phyloP scores from a whole-genome alignment of 2,329 filamentous ascomycete species.

The Ciborinia camelliae region DNA sequence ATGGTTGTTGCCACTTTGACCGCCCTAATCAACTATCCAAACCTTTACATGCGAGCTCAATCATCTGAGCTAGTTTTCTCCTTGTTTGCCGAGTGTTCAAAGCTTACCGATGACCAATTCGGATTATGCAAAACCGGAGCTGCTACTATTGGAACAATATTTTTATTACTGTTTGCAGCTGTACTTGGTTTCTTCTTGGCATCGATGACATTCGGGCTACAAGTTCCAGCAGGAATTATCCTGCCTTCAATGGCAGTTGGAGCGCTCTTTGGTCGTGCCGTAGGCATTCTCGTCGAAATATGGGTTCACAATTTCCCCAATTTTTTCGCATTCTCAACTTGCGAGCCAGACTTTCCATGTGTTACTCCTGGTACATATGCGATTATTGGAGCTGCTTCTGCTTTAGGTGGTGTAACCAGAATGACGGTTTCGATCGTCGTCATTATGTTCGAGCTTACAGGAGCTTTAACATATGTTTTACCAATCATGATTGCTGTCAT shows the following conservation, averaged over 20 bases:
- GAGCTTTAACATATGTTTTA: slow-evolving; percentile 90
- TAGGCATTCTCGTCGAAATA: slow-evolving; percentile 86
- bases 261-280: slow-evolving; percentile 80
- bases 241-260: slow-evolving; percentile 95
- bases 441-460: slow-evolving; percentile 98
- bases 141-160: slow-evolving; percentile 76
- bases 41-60: slow-evolving; percentile 93
- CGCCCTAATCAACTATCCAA: slow-evolving; percentile 89
- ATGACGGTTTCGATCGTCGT: slow-evolving; percentile 99
- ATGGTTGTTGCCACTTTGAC: slow-evolving; percentile 75
- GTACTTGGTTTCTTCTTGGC: slow-evolving; percentile 81
- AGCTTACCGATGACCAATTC: slow-evolving; percentile 78
- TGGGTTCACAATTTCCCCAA: slow-evolving; percentile 60
- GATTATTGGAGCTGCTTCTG: slow-evolving; percentile 90
- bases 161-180: slow-evolving; percentile 78
- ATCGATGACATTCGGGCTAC: slow-evolving; percentile 85
- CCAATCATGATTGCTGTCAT: slow-evolving; percentile 99
- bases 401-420: slow-evolving; percentile 87
- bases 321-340: slow-evolving; percentile 17
- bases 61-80: slow-evolving; percentile 86
- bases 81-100: slow-evolving; percentile 86
- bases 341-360: slow-evolving; percentile 67
- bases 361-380: slow-evolving; percentile 94
- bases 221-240: slow-evolving; percentile 93
- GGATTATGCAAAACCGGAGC: slow-evolving; percentile 86